Evolutionary conservation across 2,329 filamentous ascomycete species (phyloP).

Genomic region (Tolypocladium guangdongense): DNA sequence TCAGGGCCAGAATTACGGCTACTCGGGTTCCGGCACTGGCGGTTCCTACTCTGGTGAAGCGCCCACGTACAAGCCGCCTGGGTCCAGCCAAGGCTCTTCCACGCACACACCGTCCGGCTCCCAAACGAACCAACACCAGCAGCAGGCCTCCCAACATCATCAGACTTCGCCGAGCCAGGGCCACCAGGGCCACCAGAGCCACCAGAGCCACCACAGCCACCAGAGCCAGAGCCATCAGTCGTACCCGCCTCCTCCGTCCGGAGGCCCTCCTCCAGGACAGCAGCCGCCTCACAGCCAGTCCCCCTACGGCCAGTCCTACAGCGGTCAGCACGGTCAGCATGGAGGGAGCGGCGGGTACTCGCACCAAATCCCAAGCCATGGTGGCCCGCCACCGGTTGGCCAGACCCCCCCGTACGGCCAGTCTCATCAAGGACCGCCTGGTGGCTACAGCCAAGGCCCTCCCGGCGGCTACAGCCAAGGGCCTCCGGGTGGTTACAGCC

Average conservation of each 20-base stretch:
- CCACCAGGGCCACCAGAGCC: slow-evolving; percentile 8
- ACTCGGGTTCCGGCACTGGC: slow-evolving; percentile 43
- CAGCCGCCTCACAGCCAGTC: slow-evolving; percentile 7
- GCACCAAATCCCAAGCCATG: slow-evolving; percentile 12
- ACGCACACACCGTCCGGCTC: slow-evolving; percentile 12
- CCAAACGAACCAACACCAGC: slow-evolving; percentile 18
- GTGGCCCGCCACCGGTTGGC: slow-evolving; percentile 5
- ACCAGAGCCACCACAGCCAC: slow-evolving; percentile 3
- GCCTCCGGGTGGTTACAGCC: slow-evolving; percentile 3
- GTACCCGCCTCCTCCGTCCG: slow-evolving; percentile 9
- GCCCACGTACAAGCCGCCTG: slow-evolving; percentile 34
- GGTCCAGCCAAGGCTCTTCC: slow-evolving; percentile 15
- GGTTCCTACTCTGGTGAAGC: slow-evolving; percentile 52
- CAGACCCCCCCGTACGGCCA: slow-evolving; percentile 7
- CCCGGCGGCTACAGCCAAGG: slow-evolving; percentile 4
- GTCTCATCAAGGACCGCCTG: slow-evolving; percentile 4
- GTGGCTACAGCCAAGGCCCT: slow-evolving; percentile 4
- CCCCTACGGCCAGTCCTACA: slow-evolving; percentile 11
- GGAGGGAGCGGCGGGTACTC: slow-evolving; percentile 9
- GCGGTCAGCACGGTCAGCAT: slow-evolving; percentile 13
- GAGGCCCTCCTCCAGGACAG: slow-evolving; percentile 5
- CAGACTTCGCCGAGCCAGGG: slow-evolving; percentile 11
- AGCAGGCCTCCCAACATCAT: slow-evolving; percentile 14
- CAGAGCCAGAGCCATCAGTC: slow-evolving; percentile 10
- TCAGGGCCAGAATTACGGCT: slow-evolving; percentile 50